Evolutionary conservation across 139 green algal species (phyloP).

Genomic region (Dunaliella primolecta): DNA sequence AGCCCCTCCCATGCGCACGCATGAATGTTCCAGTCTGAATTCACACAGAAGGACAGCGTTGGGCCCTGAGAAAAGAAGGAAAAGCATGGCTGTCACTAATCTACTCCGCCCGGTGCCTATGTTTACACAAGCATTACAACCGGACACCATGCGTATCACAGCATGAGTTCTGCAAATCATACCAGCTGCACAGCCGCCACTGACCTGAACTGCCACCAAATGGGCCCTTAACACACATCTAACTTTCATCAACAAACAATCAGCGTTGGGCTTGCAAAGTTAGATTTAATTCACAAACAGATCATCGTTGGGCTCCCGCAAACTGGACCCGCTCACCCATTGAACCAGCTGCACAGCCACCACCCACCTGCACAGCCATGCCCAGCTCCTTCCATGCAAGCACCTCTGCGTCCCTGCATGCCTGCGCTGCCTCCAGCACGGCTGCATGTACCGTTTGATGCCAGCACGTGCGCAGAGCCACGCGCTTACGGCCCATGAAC

Average conservation of each 20-base stretch:
- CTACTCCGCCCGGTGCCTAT: no score
- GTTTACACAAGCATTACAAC: no score
- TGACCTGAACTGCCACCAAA: background rate
- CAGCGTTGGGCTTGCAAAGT: no score
- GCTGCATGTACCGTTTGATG: background rate
- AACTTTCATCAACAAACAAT: background rate
- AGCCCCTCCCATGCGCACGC: no score
- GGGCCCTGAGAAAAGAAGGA: no score
- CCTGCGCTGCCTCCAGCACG: background rate
- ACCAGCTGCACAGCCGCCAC: background rate
- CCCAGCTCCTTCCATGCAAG: background rate
- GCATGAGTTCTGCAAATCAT: no score
- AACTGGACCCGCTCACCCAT: background rate
- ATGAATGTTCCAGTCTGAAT: no score
- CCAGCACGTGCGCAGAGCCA: background rate
- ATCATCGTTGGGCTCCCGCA: no score
- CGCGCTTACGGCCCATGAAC: background rate
- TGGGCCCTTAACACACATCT: background rate
- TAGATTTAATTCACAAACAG: no score
- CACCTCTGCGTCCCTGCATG: background rate
- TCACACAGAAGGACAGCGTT: no score
- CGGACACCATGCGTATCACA: no score
- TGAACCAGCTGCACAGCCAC: background rate
- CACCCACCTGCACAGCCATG: background rate
- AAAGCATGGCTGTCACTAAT: no score